Evolutionary conservation across 2,329 filamentous ascomycete species (phyloP).

Genomic region (Byssochlamys sp.): DNA sequence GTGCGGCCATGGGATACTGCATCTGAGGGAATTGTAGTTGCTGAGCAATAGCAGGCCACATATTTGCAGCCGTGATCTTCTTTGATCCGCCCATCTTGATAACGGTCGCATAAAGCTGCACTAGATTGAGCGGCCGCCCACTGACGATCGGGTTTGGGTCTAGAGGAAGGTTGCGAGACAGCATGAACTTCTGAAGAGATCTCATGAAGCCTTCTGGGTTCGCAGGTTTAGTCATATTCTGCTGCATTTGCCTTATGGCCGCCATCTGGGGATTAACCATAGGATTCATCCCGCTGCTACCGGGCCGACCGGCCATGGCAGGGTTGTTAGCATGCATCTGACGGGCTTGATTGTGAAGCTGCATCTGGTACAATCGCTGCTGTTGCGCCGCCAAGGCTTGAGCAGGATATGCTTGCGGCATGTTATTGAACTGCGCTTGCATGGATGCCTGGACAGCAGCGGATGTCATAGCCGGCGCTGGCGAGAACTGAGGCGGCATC

Average conservation of each 20-base stretch:
- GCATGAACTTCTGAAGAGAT: constrained; percentile 68
- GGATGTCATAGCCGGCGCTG: constrained; percentile 29
- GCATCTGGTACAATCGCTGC: constrained; percentile 66
- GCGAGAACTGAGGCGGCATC: constrained; percentile 35
- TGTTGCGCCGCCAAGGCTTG: constrained; percentile 63
- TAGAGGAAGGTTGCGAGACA: constrained; percentile 59
- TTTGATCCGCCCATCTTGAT: constrained; percentile 69
- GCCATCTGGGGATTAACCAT: constrained; percentile 34
- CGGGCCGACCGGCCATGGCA: constrained; percentile 25
- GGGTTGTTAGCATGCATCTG: constrained; percentile 42
- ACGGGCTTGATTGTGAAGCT: constrained; percentile 66
- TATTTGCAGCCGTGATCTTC: constrained; percentile 57
- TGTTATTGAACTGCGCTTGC: constrained; percentile 42
- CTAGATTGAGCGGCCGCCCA: constrained; percentile 63
- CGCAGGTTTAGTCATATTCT: constrained; percentile 31
- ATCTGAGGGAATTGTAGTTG: constrained; percentile 50
- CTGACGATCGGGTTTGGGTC: constrained; percentile 65
- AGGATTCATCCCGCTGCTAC: constrained; percentile 26
- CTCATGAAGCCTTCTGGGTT: constrained; percentile 63
- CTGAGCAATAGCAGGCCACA: constrained; percentile 65
- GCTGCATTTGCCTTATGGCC: constrained; percentile 42
- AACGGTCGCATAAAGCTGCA: constrained; percentile 68
- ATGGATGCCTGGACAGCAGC: constrained; percentile 32
- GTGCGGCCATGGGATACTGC: constrained; percentile 57
- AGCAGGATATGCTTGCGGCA: constrained; percentile 43